A percentile compares a stretch with the other conserved stretches of the same genome.
Evolutionary conservation across 345 rosid genomes (phyloP).

Genomic region (Boechera stricta): DNA sequence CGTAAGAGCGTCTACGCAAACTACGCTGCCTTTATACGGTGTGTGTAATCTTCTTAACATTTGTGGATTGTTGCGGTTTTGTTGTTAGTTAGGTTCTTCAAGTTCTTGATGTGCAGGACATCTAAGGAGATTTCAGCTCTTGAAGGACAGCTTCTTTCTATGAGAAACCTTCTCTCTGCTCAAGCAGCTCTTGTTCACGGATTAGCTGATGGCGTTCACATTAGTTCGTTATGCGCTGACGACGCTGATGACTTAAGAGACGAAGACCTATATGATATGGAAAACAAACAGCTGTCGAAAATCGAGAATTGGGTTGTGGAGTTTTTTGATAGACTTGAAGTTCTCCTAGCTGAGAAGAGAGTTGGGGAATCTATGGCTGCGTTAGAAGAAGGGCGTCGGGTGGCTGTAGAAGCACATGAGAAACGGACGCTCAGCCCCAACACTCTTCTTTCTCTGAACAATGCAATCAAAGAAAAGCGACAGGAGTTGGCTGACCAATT

Average conservation of each 20-base stretch:
- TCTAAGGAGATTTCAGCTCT: conserved; percentile 87
- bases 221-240: conserved; percentile 56
- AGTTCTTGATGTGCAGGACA: conserved; percentile 54
- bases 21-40: conserved; percentile 87
- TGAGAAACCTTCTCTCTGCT: conserved; percentile 82
- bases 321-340: conserved; percentile 73
- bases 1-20: conserved; percentile 93
- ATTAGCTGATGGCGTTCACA: conserved; percentile 67
- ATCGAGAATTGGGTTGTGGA: conserved; percentile 68
- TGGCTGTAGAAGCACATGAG: conserved; percentile 52
- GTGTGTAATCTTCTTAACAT: neutral
- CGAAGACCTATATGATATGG: conserved; percentile 50
- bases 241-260: conserved; percentile 57
- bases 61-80: neutral
- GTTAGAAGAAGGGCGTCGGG: conserved; percentile 69
- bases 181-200: conserved; percentile 85
- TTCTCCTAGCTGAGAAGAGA: conserved; percentile 83
- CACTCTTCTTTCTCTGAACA: conserved; percentile 52
- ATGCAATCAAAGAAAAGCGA: conserved; percentile 61
- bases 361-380: conserved; percentile 79
- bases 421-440: conserved; percentile 51
- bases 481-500: conserved; percentile 78
- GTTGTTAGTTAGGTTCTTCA: neutral
- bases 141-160: conserved; percentile 87
- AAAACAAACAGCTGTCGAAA: conserved; percentile 55